phyloP scores from a whole-genome alignment of 257 asterid species.

The Solanum etuberosum region DNA sequence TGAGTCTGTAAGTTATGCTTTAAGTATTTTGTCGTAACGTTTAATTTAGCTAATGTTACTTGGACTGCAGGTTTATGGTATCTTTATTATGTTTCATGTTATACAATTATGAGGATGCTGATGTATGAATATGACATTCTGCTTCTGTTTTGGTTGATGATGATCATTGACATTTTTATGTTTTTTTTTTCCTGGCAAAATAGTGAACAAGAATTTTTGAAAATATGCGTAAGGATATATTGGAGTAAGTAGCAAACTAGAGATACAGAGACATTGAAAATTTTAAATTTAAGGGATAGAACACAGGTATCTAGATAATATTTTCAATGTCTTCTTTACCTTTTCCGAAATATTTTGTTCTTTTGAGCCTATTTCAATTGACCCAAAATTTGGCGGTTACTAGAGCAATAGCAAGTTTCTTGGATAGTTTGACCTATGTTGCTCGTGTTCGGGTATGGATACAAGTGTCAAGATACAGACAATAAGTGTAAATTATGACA shows the following conservation, averaged over 20 bases:
- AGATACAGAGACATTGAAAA: not conserved
- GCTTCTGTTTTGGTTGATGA: not conserved
- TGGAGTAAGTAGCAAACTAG: not conserved
- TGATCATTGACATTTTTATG: not conserved
- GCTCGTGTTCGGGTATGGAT: not conserved
- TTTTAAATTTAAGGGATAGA: not conserved
- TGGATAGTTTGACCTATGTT: not conserved
- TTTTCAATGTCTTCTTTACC: not conserved
- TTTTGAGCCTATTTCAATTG: not conserved
- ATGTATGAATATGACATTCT: not conserved
- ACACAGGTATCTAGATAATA: not conserved
- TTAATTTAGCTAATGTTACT: not conserved
- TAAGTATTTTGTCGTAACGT: not conserved
- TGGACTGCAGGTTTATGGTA: not conserved
- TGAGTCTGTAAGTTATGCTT: not conserved
- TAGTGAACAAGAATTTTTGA: not conserved
- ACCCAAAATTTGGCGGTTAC: not conserved
- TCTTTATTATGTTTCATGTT: not conserved
- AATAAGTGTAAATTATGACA: not conserved
- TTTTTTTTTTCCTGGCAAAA: not conserved
- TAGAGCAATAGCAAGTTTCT: not conserved
- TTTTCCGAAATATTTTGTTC: not conserved
- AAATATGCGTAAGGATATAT: not conserved
- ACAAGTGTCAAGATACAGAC: not conserved
- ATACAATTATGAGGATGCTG: not conserved